Conservation (phyloP, 306 rosid genomes). For the Pyrus betulifolia region DNA sequence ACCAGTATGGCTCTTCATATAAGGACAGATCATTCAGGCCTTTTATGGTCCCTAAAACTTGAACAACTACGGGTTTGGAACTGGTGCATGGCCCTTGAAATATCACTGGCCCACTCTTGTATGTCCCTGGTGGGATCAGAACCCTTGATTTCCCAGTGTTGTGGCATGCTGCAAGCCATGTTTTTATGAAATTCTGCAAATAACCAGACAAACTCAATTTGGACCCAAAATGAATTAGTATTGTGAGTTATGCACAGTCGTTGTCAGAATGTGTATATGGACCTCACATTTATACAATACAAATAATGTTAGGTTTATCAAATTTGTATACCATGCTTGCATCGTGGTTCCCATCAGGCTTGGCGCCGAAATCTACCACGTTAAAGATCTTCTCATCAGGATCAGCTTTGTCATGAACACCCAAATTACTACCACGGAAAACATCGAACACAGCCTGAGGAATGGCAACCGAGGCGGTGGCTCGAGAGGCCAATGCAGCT, state of each 20-base stretch:
- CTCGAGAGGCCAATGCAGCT: not conserved
- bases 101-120: constrained; percentile 29
- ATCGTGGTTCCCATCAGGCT: constrained; percentile 40
- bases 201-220: not conserved
- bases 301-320: not conserved
- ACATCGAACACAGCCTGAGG: constrained; percentile 2
- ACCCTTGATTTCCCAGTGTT: constrained; percentile 31
- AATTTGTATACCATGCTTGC: not conserved
- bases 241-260: not conserved
- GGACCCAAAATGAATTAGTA: too few relatives aligned
- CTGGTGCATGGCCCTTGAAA: constrained; percentile 63
- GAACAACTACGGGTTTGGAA: constrained; percentile 38
- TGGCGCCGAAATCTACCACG: constrained; percentile 46
- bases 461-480: not conserved
- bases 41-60: constrained; percentile 42
- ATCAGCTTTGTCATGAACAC: not conserved
- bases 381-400: constrained; percentile 24
- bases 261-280: too few relatives aligned
- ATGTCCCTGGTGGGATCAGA: constrained; percentile 46
- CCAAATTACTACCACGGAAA: constrained; percentile 19
- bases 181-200: constrained; percentile 50
- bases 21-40: constrained; percentile 45
- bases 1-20: constrained; percentile 38
- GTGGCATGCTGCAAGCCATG: constrained; percentile 61
- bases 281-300: too few relatives aligned